These are phyloP conservation scores for Solanum aculeatissimum DNA, from an alignment of 305 asterid species.

Conservation along the genomic window DNA sequence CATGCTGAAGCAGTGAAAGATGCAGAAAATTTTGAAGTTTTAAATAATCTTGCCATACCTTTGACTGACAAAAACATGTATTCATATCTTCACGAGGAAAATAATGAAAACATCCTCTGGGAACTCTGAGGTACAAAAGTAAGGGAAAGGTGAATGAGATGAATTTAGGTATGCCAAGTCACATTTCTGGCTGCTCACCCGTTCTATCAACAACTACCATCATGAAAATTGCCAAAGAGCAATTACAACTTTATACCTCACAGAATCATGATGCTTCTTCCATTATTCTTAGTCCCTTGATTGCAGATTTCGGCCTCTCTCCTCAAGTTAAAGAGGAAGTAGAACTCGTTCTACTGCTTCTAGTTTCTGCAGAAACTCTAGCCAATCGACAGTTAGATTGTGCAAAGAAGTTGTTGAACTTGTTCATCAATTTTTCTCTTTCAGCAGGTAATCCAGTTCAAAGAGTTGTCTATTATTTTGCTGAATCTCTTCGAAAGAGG, in stretches of 20 bases:
- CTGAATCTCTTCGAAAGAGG: slow-evolving; percentile 12
- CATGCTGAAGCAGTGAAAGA: neutral
- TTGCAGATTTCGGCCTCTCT: neutral
- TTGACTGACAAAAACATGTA: neutral
- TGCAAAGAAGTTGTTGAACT: slow-evolving; percentile 12
- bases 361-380: slow-evolving; percentile 21
- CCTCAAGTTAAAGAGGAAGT: neutral
- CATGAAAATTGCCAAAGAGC: neutral
- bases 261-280: neutral
- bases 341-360: slow-evolving; percentile 17
- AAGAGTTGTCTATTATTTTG: slow-evolving; percentile 10
- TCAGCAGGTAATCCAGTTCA: slow-evolving; percentile 11
- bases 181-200: neutral
- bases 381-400: slow-evolving; percentile 8
- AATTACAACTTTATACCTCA: neutral
- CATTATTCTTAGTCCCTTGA: neutral
- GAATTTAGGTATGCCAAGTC: neutral
- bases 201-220: neutral
- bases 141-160: neutral
- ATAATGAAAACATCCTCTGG: neutral
- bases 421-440: neutral
- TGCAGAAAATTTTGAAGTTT: neutral
- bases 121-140: slow-evolving; percentile 13
- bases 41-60: neutral
- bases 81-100: neutral